phyloP scores from a whole-genome alignment of 2,329 filamentous ascomycete species.

The Ophidiomyces ophidiicola region DNA sequence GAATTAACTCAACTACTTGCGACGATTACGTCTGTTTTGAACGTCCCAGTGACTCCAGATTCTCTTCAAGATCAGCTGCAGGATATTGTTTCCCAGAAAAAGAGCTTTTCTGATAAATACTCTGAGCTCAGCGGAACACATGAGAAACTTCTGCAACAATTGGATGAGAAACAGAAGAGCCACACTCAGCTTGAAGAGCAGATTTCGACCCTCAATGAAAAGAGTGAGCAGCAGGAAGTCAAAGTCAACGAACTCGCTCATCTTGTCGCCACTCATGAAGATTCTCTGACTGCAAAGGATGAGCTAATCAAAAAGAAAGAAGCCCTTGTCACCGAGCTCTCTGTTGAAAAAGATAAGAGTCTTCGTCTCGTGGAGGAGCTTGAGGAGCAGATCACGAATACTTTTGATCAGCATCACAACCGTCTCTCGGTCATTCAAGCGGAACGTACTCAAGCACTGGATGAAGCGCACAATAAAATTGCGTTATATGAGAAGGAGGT shows the following conservation, averaged over 20 bases:
- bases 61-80: slow-evolving; percentile 53
- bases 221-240: slow-evolving; percentile 37
- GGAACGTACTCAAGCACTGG: slow-evolving; percentile 61
- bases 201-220: slow-evolving; percentile 29
- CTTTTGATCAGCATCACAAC: slow-evolving; percentile 92
- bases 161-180: slow-evolving; percentile 22
- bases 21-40: slow-evolving; percentile 39
- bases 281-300: slow-evolving; percentile 34
- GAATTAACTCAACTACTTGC: slow-evolving; percentile 53
- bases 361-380: slow-evolving; percentile 85
- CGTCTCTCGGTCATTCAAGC: slow-evolving; percentile 70
- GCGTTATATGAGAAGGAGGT: slow-evolving; percentile 55
- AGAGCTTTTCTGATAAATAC: slow-evolving; percentile 33
- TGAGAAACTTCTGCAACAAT: slow-evolving; percentile 28
- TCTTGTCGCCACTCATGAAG: slow-evolving; percentile 37
- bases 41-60: slow-evolving; percentile 42
- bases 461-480: slow-evolving; percentile 61
- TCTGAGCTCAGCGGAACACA: slow-evolving; percentile 31
- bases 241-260: slow-evolving; percentile 45
- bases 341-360: slow-evolving; percentile 72
- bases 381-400: slow-evolving; percentile 88
- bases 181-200: slow-evolving; percentile 27
- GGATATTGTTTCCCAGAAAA: slow-evolving; percentile 34
- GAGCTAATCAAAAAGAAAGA: slow-evolving; percentile 37
- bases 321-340: slow-evolving; percentile 38